Conservation (phyloP, 352 stramenopile species). For the Phytopythium vexans region DNA sequence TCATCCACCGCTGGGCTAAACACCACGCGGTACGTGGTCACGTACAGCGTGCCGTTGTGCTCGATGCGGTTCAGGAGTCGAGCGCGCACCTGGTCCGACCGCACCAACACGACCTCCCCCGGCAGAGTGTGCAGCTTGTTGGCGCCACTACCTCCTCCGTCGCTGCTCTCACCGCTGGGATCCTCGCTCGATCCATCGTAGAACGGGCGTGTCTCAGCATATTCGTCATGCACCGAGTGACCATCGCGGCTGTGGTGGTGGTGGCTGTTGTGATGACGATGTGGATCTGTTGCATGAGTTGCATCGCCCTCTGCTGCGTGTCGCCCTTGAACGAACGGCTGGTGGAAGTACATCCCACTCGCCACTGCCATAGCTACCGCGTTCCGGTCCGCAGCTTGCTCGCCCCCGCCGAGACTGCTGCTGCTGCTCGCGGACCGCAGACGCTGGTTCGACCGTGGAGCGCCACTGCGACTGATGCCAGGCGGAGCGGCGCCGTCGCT, state of each 20-base stretch:
- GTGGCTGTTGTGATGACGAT: background rate
- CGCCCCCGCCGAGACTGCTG: background rate
- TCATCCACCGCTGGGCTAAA: constrained; percentile 43
- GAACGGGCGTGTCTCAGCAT: constrained; percentile 1
- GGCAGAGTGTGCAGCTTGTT: constrained; percentile 50
- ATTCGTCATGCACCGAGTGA: constrained; percentile 18
- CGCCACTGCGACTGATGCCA: background rate
- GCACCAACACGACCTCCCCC: constrained; percentile 63
- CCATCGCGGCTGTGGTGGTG: constrained; percentile 4
- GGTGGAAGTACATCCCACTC: constrained; percentile 23
- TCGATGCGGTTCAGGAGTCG: constrained; percentile 46
- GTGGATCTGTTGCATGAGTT: background rate
- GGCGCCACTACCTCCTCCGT: constrained; percentile 8
- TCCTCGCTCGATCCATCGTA: background rate
- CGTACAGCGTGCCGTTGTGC: constrained; percentile 59
- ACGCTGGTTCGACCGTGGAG: background rate
- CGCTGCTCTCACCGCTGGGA: constrained; percentile 2
- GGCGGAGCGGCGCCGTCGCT: constrained; percentile 15
- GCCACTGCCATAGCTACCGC: constrained; percentile 9
- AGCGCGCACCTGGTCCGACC: constrained; percentile 57
- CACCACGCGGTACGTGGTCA: constrained; percentile 81
- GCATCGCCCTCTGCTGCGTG: background rate
- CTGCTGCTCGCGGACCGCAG: constrained; percentile 5
- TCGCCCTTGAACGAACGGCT: constrained; percentile 7
- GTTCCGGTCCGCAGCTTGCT: constrained; percentile 1